Evolutionary conservation across 306 rosid genomes (phyloP), one percentile per base, ranked within the genome.

Genomic region (Cucurbita moschata): DNA sequence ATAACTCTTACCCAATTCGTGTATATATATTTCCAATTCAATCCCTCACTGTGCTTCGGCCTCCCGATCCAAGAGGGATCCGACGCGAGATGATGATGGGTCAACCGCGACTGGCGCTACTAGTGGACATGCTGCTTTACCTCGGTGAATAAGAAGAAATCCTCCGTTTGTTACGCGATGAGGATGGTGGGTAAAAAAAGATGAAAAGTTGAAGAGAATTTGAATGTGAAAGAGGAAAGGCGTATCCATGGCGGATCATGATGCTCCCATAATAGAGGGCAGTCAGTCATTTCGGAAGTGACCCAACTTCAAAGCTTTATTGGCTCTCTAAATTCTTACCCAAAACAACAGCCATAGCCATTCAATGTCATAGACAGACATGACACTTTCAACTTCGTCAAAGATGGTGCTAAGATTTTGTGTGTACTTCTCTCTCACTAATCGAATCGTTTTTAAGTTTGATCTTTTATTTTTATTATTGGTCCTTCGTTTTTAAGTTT

Each of bases 181-280:
- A 46, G 4, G 10, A 46, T 0, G 52, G 52, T 30, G 52, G 2
- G 2, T 13, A 52, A 5, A 12, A 12, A 59, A 26, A 11, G 63
- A 57, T 23, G 16, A 56, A 12, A 30, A 54, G 9, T 61, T 3
- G 67, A 61, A 15, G 23, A 37, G 1, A 62, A 37, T 15, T 62
- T 14, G 35, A 30, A 30, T 30, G 26, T 42, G 74, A 70, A 3
- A 68, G 74, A 35, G n/a, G 12, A 44, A 53, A 38, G 23, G 26
- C 47, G 63, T 53, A 71, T 71, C 75, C 50, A 71, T 16, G 75
- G 37, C 26, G 50, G 51, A 71, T 71, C 63, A 39, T 38, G 74
- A 69, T 69, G 74, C 43, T 21, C 57, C 59, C 59, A 70, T 47
- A 47, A 15, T 50, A 39, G 16, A 23, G 58, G 26, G 38, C 35